phyloP scores from a whole-genome alignment of 305 asterid species.

The Fraxinus sp. region DNA sequence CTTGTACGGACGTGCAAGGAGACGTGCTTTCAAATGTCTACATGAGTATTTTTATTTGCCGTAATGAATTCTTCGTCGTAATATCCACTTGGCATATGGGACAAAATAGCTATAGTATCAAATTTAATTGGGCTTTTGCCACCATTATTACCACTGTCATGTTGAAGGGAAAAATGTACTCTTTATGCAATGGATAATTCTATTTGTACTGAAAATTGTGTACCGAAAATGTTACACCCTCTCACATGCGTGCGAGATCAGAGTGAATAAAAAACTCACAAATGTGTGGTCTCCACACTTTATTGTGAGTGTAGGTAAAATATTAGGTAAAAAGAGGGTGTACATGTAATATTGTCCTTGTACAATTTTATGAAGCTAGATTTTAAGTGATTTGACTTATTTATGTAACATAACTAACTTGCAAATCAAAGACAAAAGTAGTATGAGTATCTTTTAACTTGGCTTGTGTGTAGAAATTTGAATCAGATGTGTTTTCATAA shows the following conservation, averaged over 20 bases:
- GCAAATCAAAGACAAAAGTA: background rate
- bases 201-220: too few relatives aligned
- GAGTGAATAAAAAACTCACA: too few relatives aligned
- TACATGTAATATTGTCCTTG: too few relatives aligned
- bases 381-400: background rate
- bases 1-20: background rate
- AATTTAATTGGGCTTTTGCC: background rate
- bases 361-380: background rate
- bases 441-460: background rate
- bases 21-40: background rate
- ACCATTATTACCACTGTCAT: background rate
- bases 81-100: background rate
- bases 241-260: too few relatives aligned
- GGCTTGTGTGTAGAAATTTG: background rate
- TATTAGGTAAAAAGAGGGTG: too few relatives aligned
- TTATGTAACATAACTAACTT: background rate
- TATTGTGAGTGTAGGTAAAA: too few relatives aligned
- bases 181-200: too few relatives aligned
- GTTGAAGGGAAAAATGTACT: background rate
- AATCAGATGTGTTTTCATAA: too few relatives aligned
- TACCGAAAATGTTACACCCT: too few relatives aligned
- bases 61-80: background rate
- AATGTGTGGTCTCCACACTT: too few relatives aligned
- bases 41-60: background rate
- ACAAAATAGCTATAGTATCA: background rate